Percentiles rank a stretch among this genome's conserved stretches.
Conservation (phyloP, 495 filamentous ascomycete genomes). For the Jackrogersella multiformis region DNA sequence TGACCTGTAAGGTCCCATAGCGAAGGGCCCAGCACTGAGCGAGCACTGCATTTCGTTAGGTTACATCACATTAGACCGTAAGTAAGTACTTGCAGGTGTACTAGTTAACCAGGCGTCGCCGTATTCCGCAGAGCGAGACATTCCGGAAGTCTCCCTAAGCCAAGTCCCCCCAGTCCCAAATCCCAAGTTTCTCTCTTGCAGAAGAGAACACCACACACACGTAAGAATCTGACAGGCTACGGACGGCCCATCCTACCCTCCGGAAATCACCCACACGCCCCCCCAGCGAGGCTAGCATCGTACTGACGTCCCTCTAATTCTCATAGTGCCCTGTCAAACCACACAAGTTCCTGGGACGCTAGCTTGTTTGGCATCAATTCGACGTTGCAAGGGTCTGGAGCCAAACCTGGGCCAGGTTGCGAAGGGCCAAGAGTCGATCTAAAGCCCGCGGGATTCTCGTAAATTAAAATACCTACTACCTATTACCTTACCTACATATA, state of each 20-base stretch:
- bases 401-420: conserved; percentile 42
- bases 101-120: conserved; percentile 17
- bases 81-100: conserved; percentile 11
- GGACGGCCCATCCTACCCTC: conserved; percentile 36
- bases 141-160: conserved; percentile 26
- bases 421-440: conserved; percentile 44
- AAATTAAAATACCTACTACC: conserved; percentile 38
- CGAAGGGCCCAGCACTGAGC: conserved; percentile 34
- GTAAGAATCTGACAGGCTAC: conserved; percentile 29
- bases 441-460: conserved; percentile 44
- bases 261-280: conserved; percentile 37
- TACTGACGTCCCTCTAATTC: conserved; percentile 28
- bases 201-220: conserved; percentile 6
- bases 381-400: conserved; percentile 39
- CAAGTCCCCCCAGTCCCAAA: background rate
- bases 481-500: too few species aligned
- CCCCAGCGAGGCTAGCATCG: conserved; percentile 28
- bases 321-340: conserved; percentile 37
- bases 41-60: conserved; percentile 35
- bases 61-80: conserved; percentile 39
- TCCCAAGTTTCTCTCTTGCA: conserved; percentile 38
- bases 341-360: conserved; percentile 41
- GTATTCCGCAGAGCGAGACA: conserved; percentile 37
- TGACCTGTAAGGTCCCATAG: conserved; percentile 43
- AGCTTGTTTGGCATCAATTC: conserved; percentile 44